Evolutionary conservation across 768 basidiomycete species (phyloP).

Genomic region (Trametes villosa): DNA sequence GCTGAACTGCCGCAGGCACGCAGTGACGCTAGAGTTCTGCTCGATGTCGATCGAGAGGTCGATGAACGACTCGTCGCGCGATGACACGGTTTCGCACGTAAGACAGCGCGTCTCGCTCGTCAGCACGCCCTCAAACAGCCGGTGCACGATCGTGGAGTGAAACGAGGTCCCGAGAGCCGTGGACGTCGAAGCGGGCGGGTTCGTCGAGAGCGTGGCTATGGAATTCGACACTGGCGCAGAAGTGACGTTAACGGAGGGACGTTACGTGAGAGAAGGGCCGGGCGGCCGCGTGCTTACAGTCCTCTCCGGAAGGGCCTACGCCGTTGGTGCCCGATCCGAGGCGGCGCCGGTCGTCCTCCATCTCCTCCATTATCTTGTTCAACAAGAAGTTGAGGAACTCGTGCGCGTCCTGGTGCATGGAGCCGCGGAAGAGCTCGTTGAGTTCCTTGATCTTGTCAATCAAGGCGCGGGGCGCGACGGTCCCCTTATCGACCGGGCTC

Average conservation of each 20-base stretch:
- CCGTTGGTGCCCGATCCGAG: conserved; percentile 12
- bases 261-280: conserved; percentile 1
- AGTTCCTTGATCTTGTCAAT: conserved; percentile 92
- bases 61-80: conserved; percentile 94
- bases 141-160: conserved; percentile 79
- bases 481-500: conserved; percentile 79
- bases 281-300: conserved; percentile 55
- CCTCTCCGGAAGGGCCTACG: conserved; percentile 46
- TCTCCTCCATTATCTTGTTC: conserved; percentile 92
- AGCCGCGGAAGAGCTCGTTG: conserved; percentile 88
- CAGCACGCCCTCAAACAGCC: conserved; percentile 88
- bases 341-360: conserved; percentile 64
- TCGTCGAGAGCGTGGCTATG: conserved; percentile 54
- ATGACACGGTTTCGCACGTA: conserved; percentile 92
- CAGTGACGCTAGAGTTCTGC: conserved; percentile 95
- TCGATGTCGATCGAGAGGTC: conserved; percentile 99
- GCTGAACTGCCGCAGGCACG: conserved; percentile 95
- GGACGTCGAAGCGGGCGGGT: conserved; percentile 50
- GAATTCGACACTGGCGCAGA: conserved; percentile 62
- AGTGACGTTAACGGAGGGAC: not conserved
- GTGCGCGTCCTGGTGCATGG: conserved; percentile 98
- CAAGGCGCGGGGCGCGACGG: conserved; percentile 87
- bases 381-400: conserved; percentile 95
- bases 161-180: conserved; percentile 34
- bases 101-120: conserved; percentile 98